These are phyloP conservation scores for Mycena vulgaris DNA, from an alignment of 768 basidiomycete species.

Conservation along the genomic window DNA sequence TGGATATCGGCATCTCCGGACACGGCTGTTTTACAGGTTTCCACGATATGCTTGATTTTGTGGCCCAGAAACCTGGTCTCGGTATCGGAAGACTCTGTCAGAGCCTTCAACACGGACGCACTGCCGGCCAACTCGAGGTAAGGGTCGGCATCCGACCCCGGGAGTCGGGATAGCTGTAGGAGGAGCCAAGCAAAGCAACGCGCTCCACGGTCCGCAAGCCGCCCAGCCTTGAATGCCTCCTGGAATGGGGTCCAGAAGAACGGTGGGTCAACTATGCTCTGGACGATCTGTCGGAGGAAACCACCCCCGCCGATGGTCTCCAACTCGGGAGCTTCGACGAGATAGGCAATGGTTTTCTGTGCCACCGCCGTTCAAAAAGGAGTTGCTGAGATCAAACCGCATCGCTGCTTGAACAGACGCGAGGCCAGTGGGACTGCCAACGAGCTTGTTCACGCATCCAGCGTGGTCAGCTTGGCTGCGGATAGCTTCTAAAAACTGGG, in stretches of 20 bases:
- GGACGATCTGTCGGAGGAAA: conserved; percentile 54
- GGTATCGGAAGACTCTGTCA: conserved; percentile 10
- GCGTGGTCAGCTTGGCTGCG: conserved; percentile 54
- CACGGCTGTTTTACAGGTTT: conserved; percentile 18
- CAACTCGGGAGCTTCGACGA: conserved; percentile 52
- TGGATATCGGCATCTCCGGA: conserved; percentile 43
- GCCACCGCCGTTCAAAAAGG: conserved; percentile 57
- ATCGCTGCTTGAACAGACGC: conserved; percentile 54
- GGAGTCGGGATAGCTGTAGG: conserved; percentile 60
- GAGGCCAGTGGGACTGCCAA: conserved; percentile 52
- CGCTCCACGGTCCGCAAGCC: background rate
- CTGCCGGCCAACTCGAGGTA: conserved; percentile 56
- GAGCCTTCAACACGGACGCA: conserved; percentile 1
- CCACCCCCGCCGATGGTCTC: conserved; percentile 52
- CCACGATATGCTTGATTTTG: conserved; percentile 49
- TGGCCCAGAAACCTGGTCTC: conserved; percentile 39
- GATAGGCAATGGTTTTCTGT: conserved; percentile 50
- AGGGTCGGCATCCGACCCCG: conserved; percentile 48
- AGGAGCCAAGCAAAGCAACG: conserved; percentile 65
- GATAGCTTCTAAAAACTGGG: conserved; percentile 60
- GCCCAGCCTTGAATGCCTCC: conserved; percentile 48
- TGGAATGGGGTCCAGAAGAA: conserved; percentile 60
- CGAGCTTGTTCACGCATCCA: conserved; percentile 52
- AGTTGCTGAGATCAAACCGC: conserved; percentile 49
- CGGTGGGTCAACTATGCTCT: conserved; percentile 58